phyloP scores from a whole-genome alignment of 2,329 filamentous ascomycete species.

The Endoconidiophora polonica region DNA sequence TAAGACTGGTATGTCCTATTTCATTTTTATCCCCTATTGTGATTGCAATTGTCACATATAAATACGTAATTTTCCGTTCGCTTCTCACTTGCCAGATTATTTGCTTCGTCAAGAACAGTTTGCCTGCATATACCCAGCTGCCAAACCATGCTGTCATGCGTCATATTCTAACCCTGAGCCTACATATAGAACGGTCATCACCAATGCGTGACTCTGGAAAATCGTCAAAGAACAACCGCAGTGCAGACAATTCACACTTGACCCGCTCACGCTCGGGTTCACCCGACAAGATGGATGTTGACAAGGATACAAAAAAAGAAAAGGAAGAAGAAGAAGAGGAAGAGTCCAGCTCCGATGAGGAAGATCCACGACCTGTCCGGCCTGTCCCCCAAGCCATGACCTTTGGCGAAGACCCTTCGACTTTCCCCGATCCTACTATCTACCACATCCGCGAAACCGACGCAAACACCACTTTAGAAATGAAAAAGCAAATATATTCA shows the following conservation, averaged over 20 bases:
- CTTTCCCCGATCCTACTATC: slow-evolving; percentile 79
- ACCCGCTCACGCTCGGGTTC: slow-evolving; percentile 32
- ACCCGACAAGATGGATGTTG: slow-evolving; percentile 40
- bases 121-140: no score
- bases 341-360: slow-evolving; percentile 37
- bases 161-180: neutral
- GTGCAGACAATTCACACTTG: slow-evolving; percentile 42
- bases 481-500: slow-evolving; percentile 74
- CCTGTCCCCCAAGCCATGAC: slow-evolving; percentile 65
- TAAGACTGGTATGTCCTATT: slow-evolving; percentile 19
- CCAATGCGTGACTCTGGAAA: slow-evolving; percentile 29
- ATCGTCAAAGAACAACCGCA: slow-evolving; percentile 30
- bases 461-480: slow-evolving; percentile 18
- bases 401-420: slow-evolving; percentile 82
- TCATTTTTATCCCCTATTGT: neutral
- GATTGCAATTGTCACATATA: no score
- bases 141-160: no score
- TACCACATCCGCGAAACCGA: slow-evolving; percentile 80
- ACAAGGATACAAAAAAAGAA: slow-evolving; percentile 33
- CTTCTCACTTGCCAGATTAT: neutral
- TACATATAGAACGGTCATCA: slow-evolving; percentile 32
- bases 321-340: slow-evolving; percentile 26
- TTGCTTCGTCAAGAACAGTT: no score
- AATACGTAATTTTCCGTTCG: neutral
- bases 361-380: slow-evolving; percentile 43